phyloP scores from a whole-genome alignment of 257 asterid species.

The Nicotiana tomentosiformis region DNA sequence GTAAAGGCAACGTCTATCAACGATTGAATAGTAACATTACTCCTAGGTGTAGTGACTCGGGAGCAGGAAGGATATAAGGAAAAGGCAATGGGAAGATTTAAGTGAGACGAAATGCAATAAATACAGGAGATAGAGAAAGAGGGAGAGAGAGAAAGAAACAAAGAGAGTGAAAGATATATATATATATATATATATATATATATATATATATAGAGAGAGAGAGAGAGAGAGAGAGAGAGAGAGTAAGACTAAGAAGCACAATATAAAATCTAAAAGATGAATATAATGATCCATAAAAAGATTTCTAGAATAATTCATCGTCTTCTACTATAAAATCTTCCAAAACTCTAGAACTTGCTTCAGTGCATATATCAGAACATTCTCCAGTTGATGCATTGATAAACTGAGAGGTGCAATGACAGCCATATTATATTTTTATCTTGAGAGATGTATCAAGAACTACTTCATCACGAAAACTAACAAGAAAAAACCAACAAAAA shows the following conservation, averaged over 20 bases:
- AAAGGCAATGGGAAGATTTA: background rate
- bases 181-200: no score
- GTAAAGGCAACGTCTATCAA: background rate
- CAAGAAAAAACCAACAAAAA: background rate
- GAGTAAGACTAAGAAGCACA: background rate
- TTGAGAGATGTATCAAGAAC: background rate
- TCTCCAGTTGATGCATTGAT: background rate
- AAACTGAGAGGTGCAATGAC: background rate
- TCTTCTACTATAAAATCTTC: background rate
- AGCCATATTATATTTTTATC: background rate
- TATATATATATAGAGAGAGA: background rate
- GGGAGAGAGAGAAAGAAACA: background rate
- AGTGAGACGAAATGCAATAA: background rate
- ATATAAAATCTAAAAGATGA: background rate
- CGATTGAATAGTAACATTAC: background rate
- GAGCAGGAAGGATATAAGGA: background rate
- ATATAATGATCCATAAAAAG: background rate
- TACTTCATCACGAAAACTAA: background rate
- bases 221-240: background rate
- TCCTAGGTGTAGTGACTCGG: background rate
- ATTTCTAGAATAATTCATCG: background rate
- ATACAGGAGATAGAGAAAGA: background rate
- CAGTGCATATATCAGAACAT: background rate
- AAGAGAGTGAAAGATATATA: background rate
- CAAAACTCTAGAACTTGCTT: background rate